These are phyloP conservation scores for Hemileccinum impolitum DNA, from an alignment of 768 basidiomycete species.

Conservation along the genomic window DNA sequence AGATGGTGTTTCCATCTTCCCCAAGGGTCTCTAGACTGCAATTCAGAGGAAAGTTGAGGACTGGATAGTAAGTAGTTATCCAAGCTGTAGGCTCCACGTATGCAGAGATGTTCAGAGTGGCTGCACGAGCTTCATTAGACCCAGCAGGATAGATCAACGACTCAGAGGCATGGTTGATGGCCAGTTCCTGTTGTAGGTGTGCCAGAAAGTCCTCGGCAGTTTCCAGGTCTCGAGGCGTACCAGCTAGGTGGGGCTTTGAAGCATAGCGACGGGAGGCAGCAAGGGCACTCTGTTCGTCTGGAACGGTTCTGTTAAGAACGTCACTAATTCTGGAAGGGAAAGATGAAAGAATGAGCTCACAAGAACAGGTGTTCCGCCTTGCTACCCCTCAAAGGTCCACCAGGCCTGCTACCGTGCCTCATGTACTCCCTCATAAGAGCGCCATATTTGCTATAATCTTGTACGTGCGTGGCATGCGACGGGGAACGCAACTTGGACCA, in stretches of 20 bases:
- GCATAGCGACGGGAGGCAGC: slow-evolving; percentile 51
- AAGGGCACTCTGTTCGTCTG: slow-evolving; percentile 47
- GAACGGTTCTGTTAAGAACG: slow-evolving; percentile 41
- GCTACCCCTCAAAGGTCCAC: slow-evolving; percentile 29
- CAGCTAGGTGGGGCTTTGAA: slow-evolving; percentile 58
- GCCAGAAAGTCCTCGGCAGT: slow-evolving; percentile 55
- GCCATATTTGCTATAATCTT: slow-evolving; percentile 13
- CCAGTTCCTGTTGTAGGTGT: slow-evolving; percentile 51
- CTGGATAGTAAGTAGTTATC: slow-evolving; percentile 72
- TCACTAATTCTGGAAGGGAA: neutral
- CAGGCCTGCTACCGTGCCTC: slow-evolving; percentile 12
- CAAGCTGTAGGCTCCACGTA: slow-evolving; percentile 47
- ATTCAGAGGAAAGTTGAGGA: slow-evolving; percentile 65
- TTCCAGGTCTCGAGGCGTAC: slow-evolving; percentile 50
- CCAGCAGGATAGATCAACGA: slow-evolving; percentile 57
- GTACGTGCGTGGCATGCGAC: neutral
- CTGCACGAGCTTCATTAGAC: slow-evolving; percentile 47
- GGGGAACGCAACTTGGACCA: slow-evolving; percentile 6
- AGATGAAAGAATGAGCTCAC: slow-evolving; percentile 27
- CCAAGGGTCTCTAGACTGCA: slow-evolving; percentile 53
- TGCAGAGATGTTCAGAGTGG: slow-evolving; percentile 47
- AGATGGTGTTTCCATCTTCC: slow-evolving; percentile 45
- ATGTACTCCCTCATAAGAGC: slow-evolving; percentile 17
- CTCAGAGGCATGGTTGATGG: slow-evolving; percentile 29
- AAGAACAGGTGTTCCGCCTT: slow-evolving; percentile 44